Conservation (phyloP, 805 yeast genomes). For the Lachancea dasiensis region DNA sequence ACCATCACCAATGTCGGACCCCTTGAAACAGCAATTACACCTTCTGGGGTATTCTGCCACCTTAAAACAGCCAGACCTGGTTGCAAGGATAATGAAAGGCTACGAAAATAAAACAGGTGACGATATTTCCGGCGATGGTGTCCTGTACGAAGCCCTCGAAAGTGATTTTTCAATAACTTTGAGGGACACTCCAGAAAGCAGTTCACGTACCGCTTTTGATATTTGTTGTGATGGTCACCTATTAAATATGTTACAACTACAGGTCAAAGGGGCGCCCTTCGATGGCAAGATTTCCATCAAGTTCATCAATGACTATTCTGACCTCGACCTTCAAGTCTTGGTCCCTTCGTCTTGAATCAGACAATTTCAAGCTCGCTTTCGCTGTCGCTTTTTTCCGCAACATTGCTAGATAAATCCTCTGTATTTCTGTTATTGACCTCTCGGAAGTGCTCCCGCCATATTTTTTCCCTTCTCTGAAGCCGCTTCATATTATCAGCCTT, state of each 20-base stretch:
- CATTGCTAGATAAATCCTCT: not conserved
- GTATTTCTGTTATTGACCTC: constrained; percentile 9
- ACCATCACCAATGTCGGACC: constrained; percentile 29
- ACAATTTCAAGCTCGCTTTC: constrained; percentile 33
- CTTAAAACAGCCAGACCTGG: constrained; percentile 12
- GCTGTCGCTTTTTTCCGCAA: constrained; percentile 21
- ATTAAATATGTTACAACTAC: constrained; percentile 18
- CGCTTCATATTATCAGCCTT: constrained; percentile 27
- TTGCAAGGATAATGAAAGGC: constrained; percentile 25
- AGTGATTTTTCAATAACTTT: constrained; percentile 17
- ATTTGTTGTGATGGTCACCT: constrained; percentile 30
- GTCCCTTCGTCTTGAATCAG: constrained; percentile 8
- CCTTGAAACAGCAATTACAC: constrained; percentile 19
- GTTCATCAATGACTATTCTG: constrained; percentile 11
- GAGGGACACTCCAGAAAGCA: constrained; percentile 1
- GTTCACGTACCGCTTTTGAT: constrained; percentile 16
- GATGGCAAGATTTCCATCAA: constrained; percentile 10
- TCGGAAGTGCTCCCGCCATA: constrained; percentile 28
- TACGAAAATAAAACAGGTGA: constrained; percentile 16
- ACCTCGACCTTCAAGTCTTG: constrained; percentile 12
- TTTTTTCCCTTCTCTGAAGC: constrained; percentile 24
- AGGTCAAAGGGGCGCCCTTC: not conserved
- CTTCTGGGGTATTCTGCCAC: constrained; percentile 21
- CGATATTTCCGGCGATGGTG: constrained; percentile 13
- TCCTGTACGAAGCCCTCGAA: constrained; percentile 14